Evolutionary conservation across 768 basidiomycete genomes (phyloP).

Genomic region (Pulveroboletus frians): DNA sequence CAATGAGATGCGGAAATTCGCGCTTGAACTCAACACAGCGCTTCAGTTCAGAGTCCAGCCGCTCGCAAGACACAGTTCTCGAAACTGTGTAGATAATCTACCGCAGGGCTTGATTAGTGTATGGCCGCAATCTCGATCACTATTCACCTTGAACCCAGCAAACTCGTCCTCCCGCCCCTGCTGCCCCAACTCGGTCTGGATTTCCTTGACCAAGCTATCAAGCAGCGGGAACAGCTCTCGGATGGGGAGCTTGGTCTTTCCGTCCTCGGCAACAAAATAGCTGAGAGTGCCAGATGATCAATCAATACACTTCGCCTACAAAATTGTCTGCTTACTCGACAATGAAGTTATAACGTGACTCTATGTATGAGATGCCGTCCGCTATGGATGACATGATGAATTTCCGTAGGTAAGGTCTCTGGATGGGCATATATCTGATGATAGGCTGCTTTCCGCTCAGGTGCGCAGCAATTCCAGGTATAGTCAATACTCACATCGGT

Average conservation of each 20-base stretch:
- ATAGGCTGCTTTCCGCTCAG: constrained; percentile 19
- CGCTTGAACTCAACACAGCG: constrained; percentile 41
- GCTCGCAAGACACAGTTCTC: constrained; percentile 32
- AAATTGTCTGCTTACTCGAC: constrained; percentile 25
- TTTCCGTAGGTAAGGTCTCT: constrained; percentile 16
- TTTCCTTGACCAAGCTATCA: constrained; percentile 31
- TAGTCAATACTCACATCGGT: constrained; percentile 18
- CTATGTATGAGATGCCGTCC: constrained; percentile 44
- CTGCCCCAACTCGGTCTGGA: constrained; percentile 30
- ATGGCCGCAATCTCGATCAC: neutral
- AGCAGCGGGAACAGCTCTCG: constrained; percentile 35
- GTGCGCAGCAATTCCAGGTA: too few species aligned
- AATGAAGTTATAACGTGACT: constrained; percentile 38
- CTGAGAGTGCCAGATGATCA: constrained; percentile 27
- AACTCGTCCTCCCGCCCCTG: constrained; percentile 40
- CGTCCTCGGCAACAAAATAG: constrained; percentile 34
- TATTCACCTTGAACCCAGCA: constrained; percentile 35
- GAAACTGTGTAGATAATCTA: constrained; percentile 43
- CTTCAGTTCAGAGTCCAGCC: constrained; percentile 39
- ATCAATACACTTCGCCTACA: neutral
- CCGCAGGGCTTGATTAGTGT: neutral
- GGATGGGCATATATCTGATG: constrained; percentile 23
- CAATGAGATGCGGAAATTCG: constrained; percentile 43
- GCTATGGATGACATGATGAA: constrained; percentile 38
- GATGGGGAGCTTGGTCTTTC: constrained; percentile 34